A percentile compares a stretch with the other conserved stretches of the same genome.
Conservation (phyloP, 192 early-diverging fungal genomes). For the Gryganskiella cystojenkinii region DNA sequence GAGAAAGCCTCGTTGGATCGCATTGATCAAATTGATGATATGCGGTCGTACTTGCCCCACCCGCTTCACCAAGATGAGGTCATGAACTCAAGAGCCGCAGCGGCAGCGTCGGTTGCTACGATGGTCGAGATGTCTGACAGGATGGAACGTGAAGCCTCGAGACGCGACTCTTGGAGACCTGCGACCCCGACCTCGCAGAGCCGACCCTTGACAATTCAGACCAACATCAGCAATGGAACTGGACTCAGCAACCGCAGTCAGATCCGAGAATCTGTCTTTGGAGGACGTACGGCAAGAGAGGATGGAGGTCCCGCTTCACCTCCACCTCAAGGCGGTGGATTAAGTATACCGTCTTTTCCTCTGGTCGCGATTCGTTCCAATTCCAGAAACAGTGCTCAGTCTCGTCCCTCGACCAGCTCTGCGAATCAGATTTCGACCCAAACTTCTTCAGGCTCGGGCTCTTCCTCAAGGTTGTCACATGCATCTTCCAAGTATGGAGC, state of each 20-base stretch:
- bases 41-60: neutral
- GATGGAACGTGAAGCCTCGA: conserved; percentile 10
- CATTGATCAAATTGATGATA: conserved; percentile 6
- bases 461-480: conserved; percentile 12
- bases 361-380: conserved; percentile 23
- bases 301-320: conserved; percentile 7
- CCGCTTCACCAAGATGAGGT: neutral
- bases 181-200: neutral
- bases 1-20: conserved; percentile 33
- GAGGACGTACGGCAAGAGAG: conserved; percentile 36
- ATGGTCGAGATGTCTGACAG: conserved; percentile 15
- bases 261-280: conserved; percentile 50
- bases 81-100: neutral
- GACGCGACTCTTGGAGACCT: conserved; percentile 15
- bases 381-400: conserved; percentile 25
- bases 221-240: neutral
- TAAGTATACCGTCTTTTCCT: conserved; percentile 26
- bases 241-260: conserved; percentile 4
- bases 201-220: conserved; percentile 9
- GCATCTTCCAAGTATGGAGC: conserved; percentile 24
- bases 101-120: conserved; percentile 15
- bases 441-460: conserved; percentile 6
- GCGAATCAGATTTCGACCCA: neutral
- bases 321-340: conserved; percentile 6
- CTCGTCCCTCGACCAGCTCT: conserved; percentile 26